A percentile compares a stretch with the other conserved stretches of the same genome.
Conservation (phyloP, 768 basidiomycete genomes). For the Tricholoma terreum region DNA sequence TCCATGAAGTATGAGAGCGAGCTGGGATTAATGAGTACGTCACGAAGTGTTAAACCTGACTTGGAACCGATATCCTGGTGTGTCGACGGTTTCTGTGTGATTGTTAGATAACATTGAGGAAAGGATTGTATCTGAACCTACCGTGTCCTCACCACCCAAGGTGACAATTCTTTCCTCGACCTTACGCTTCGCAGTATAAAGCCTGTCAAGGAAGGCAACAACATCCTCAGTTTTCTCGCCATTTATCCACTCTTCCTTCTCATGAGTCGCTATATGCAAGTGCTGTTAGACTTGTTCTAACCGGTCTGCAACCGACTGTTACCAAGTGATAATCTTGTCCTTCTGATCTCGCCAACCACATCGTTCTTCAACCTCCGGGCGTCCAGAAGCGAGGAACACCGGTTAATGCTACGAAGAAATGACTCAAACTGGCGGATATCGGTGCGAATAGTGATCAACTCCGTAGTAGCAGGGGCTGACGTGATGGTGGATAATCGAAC, state of each 20-base stretch:
- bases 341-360: slow-evolving; percentile 84
- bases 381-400: slow-evolving; percentile 80
- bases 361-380: slow-evolving; percentile 91
- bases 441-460: slow-evolving; percentile 80
- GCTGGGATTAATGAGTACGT: slow-evolving; percentile 83
- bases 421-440: slow-evolving; percentile 84
- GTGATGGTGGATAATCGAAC: slow-evolving; percentile 36
- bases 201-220: slow-evolving; percentile 80
- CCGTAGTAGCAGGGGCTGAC: slow-evolving; percentile 40
- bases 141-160: slow-evolving; percentile 67
- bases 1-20: slow-evolving; percentile 97
- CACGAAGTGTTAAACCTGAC: slow-evolving; percentile 60
- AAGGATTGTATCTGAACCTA: slow-evolving; percentile 27
- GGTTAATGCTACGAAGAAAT: slow-evolving; percentile 82
- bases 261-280: slow-evolving; percentile 63
- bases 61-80: slow-evolving; percentile 42
- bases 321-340: slow-evolving; percentile 75
- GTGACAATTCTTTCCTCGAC: slow-evolving; percentile 83
- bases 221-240: slow-evolving; percentile 83
- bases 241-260: slow-evolving; percentile 86
- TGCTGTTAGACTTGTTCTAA: not conserved
- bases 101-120: not conserved
- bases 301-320: slow-evolving; percentile 12
- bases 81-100: slow-evolving; percentile 35
- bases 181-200: slow-evolving; percentile 85